phyloP scores from a whole-genome alignment of 805 yeast genomes.

The Henningerozyma blattae region DNA sequence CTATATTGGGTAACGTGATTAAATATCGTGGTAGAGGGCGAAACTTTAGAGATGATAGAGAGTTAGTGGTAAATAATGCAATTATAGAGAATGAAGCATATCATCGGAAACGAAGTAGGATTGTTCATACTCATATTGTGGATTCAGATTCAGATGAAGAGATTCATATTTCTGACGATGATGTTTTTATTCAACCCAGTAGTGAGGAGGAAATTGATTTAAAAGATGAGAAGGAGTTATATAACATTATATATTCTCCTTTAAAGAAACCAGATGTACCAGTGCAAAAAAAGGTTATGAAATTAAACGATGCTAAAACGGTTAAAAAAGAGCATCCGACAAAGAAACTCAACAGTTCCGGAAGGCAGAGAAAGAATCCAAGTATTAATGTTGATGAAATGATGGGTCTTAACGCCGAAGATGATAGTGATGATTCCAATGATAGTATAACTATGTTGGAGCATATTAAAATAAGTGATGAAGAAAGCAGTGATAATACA shows the following conservation, averaged over 20 bases:
- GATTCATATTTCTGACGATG: constrained; percentile 12
- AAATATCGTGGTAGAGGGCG: constrained; percentile 62
- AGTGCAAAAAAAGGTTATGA: constrained; percentile 1
- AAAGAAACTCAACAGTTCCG: background rate
- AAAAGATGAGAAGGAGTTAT: constrained; percentile 11
- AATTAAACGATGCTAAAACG: background rate
- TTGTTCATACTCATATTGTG: constrained; percentile 3
- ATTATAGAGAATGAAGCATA: constrained; percentile 23
- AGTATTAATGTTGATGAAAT: constrained; percentile 8
- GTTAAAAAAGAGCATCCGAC: background rate
- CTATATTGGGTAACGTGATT: constrained; percentile 70
- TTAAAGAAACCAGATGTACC: constrained; percentile 8
- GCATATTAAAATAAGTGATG: background rate
- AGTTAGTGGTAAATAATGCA: constrained; percentile 50
- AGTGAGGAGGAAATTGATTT: constrained; percentile 14
- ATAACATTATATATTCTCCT: constrained; percentile 7
- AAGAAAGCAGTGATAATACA: no score
- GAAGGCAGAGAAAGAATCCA: background rate
- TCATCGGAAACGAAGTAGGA: constrained; percentile 18
- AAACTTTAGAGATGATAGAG: constrained; percentile 68
- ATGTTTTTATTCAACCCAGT: constrained; percentile 6
- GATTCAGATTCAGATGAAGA: constrained; percentile 8
- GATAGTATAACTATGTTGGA: constrained; percentile 4
- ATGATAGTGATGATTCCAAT: constrained; percentile 4
- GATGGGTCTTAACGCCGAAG: constrained; percentile 20